Conservation (phyloP, 2,329 filamentous ascomycete species). For the Penicillium aurantiogriseum region DNA sequence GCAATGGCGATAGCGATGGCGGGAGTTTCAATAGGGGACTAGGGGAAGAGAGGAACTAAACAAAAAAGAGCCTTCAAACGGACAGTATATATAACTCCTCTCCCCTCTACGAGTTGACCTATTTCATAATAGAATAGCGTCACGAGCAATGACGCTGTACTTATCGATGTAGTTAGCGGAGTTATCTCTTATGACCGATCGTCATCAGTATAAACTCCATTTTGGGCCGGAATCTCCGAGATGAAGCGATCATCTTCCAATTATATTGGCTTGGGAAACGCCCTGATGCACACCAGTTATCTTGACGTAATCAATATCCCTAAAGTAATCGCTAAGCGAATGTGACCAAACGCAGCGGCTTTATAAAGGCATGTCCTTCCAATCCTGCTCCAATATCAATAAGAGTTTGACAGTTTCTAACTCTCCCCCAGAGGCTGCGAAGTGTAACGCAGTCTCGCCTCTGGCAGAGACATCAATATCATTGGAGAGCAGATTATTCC, state of each 20-base stretch:
- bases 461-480: too few relatives aligned
- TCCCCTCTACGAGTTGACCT: not conserved
- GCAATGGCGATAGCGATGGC: not conserved
- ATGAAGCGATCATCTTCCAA: not conserved
- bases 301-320: not conserved
- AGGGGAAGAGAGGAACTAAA: not conserved
- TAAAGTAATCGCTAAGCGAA: too few relatives aligned
- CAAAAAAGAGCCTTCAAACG: not conserved
- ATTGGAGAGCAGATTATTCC: too few relatives aligned
- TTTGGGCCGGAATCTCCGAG: not conserved
- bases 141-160: not conserved
- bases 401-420: too few relatives aligned
- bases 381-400: too few relatives aligned
- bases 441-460: too few relatives aligned
- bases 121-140: not conserved
- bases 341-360: too few relatives aligned
- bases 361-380: too few relatives aligned
- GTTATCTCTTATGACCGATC: not conserved
- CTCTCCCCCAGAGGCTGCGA: too few relatives aligned
- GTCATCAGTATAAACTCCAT: not conserved
- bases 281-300: not conserved
- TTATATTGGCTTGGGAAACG: not conserved
- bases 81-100: not conserved
- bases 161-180: not conserved
- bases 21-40: not conserved